These are phyloP conservation scores for Bidens hawaiensis DNA, from an alignment of 140 eudicot genomes.

Conservation along the genomic window DNA sequence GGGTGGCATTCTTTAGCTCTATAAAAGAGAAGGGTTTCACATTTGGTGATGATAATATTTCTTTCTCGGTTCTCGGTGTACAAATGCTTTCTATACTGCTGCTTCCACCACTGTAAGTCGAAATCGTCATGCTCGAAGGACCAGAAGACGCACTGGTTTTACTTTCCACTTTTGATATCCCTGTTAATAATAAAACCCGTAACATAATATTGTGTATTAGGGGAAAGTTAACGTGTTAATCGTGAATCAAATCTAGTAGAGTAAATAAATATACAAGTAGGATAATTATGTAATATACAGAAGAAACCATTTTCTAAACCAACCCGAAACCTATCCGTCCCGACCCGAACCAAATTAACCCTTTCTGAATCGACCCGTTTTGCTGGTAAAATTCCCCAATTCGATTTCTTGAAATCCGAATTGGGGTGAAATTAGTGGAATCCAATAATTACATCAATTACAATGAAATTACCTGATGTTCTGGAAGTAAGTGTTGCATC, in stretches of 20 bases:
- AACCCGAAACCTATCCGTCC: too few relatives aligned
- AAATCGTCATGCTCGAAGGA: conserved; percentile 48
- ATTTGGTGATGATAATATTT: conserved; percentile 62
- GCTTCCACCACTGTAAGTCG: conserved; percentile 45
- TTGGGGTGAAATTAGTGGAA: too few relatives aligned
- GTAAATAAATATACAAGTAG: neutral
- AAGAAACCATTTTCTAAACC: too few relatives aligned
- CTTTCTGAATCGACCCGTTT: too few relatives aligned
- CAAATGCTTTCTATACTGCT: conserved; percentile 52
- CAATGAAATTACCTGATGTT: conserved; percentile 33
- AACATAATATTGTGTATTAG: too few relatives aligned
- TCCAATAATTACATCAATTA: too few relatives aligned
- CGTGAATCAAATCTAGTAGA: neutral
- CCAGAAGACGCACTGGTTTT: conserved; percentile 47
- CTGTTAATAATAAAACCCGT: conserved; percentile 24
- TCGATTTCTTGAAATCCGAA: neutral
- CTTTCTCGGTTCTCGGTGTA: conserved; percentile 80
- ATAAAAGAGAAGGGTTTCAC: conserved; percentile 60
- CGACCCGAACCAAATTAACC: too few relatives aligned
- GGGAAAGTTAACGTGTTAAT: too few relatives aligned
- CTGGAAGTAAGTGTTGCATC: conserved; percentile 46
- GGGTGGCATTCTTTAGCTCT: conserved; percentile 74
- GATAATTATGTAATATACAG: too few relatives aligned
- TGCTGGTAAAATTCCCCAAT: too few relatives aligned
- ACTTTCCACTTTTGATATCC: conserved; percentile 40